Conservation (phyloP, 2,329 filamentous ascomycete species). For the Diplocarpon mali region DNA sequence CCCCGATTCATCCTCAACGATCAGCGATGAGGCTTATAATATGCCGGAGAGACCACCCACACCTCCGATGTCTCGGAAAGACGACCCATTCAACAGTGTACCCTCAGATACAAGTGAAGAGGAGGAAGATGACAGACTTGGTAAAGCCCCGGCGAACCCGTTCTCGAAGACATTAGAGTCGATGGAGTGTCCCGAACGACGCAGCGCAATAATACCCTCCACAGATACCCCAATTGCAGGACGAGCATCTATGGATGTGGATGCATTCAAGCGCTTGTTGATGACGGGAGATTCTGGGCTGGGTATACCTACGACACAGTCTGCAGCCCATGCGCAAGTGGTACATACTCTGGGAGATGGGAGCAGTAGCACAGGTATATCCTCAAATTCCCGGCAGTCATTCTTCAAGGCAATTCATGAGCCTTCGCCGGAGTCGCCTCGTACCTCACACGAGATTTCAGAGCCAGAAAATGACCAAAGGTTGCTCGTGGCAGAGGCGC, state of each 20-base stretch:
- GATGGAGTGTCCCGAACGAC: constrained; percentile 31
- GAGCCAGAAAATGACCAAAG: constrained; percentile 41
- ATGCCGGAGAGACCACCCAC: constrained; percentile 18
- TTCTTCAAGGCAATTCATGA: constrained; percentile 41
- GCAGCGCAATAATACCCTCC: constrained; percentile 8
- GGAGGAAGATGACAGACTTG: constrained; percentile 11
- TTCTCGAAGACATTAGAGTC: constrained; percentile 47
- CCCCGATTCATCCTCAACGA: constrained; percentile 37
- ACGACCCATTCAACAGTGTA: constrained; percentile 26
- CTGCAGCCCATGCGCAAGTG: constrained; percentile 21
- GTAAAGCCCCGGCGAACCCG: constrained; percentile 36
- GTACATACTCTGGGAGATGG: constrained; percentile 27
- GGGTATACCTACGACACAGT: constrained; percentile 22
- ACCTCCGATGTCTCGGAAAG: constrained; percentile 24
- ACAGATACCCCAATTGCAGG: constrained; percentile 23
- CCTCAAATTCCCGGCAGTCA: constrained; percentile 48
- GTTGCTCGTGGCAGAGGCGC: constrained; percentile 23
- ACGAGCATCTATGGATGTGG: constrained; percentile 53
- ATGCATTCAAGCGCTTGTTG: constrained; percentile 65
- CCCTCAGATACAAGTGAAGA: constrained; percentile 25
- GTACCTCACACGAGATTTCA: constrained; percentile 47
- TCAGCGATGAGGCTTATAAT: constrained; percentile 19
- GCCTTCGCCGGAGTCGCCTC: constrained; percentile 36
- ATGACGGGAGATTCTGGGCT: constrained; percentile 55
- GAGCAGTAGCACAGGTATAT: constrained; percentile 45